phyloP scores from a whole-genome alignment of 306 rosid species.

The Vigna nakashimae region DNA sequence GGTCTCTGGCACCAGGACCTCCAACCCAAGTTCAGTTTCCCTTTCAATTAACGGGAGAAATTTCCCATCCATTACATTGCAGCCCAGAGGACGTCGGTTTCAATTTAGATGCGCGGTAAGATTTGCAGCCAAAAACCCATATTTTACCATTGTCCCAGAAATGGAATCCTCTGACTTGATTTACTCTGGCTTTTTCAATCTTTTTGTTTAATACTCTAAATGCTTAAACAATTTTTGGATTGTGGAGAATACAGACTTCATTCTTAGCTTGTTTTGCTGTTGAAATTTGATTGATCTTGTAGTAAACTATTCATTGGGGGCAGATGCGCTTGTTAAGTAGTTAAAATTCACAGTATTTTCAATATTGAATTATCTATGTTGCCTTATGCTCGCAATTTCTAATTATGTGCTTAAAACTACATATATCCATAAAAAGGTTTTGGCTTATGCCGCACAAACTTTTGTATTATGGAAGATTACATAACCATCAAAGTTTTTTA shows the following conservation, averaged over 20 bases:
- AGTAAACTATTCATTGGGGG: not conserved
- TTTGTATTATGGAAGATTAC: constrained; percentile 11
- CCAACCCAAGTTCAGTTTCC: constrained; percentile 64
- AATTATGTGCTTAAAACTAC: constrained; percentile 14
- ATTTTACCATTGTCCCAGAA: not conserved
- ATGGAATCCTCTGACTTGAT: constrained; percentile 12
- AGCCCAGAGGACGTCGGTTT: constrained; percentile 51
- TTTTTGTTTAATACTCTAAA: not conserved
- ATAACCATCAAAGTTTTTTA: constrained; percentile 25
- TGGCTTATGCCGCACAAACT: not conserved
- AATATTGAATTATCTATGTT: not conserved
- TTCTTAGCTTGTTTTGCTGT: constrained; percentile 25
- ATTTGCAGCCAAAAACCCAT: constrained; percentile 12
- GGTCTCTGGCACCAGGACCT: constrained; percentile 57
- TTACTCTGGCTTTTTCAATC: not conserved
- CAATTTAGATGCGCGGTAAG: constrained; percentile 75
- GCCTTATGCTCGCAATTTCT: not conserved
- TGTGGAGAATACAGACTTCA: not conserved
- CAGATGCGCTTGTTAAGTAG: not conserved
- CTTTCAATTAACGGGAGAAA: constrained; percentile 58
- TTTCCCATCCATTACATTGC: constrained; percentile 61
- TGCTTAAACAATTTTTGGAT: constrained; percentile 14
- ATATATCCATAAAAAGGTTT: not conserved
- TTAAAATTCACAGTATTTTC: not conserved
- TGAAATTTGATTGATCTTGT: constrained; percentile 11